Conservation (phyloP, 192 early-diverging fungal genomes). For the Backusella tuberculispora region DNA sequence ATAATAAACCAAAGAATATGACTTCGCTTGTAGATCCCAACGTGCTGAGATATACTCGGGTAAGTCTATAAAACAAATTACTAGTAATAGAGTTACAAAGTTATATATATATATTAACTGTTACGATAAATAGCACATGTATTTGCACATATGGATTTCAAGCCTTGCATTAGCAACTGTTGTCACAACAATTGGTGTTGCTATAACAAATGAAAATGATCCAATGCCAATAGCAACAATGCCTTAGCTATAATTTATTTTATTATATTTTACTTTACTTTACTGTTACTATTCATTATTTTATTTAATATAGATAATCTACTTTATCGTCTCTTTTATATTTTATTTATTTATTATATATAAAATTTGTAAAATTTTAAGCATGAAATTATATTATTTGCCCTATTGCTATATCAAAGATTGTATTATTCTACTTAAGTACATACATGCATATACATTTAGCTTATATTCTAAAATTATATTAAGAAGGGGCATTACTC, state of each 20-base stretch:
- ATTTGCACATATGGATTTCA: slow-evolving; percentile 9
- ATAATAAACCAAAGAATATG: slow-evolving; percentile 7
- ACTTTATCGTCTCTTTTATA: not conserved
- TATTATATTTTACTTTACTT: not conserved
- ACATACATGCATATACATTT: not conserved
- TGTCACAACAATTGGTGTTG: slow-evolving; percentile 2
- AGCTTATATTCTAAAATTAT: not conserved
- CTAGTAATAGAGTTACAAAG: too few relatives aligned
- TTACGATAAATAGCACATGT: not conserved
- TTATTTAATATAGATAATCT: not conserved
- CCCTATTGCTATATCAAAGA: not conserved
- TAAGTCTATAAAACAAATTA: slow-evolving; percentile 1
- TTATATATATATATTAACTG: not conserved
- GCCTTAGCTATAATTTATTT: not conserved
- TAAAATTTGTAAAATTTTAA: not conserved
- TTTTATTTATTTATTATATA: not conserved
- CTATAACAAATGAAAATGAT: slow-evolving; percentile 24
- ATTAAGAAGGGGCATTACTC: too few relatives aligned
- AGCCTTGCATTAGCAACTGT: not conserved
- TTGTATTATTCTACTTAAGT: not conserved
- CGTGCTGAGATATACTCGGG: slow-evolving; percentile 15
- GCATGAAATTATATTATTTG: not conserved
- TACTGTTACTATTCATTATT: not conserved
- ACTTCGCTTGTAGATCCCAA: slow-evolving; percentile 30
- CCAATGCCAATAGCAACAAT: slow-evolving; percentile 18